phyloP scores from a whole-genome alignment of 176 grass and related monocot species.

The Calamus simplicifolius region DNA sequence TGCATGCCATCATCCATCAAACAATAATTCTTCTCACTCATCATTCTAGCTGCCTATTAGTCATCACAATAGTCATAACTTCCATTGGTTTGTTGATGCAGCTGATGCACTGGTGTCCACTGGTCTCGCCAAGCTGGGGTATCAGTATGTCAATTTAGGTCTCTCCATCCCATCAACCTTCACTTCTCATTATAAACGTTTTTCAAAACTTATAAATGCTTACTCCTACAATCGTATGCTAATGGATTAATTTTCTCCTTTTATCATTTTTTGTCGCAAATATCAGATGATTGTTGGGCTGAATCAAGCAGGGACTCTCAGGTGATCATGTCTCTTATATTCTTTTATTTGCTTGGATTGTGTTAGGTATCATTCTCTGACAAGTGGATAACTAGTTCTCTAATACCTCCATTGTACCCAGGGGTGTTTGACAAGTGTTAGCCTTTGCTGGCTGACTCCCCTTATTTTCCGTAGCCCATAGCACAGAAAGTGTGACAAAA shows the following conservation, averaged over 20 bases:
- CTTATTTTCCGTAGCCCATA: too few species aligned
- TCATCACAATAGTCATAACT: too few species aligned
- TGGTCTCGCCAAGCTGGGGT: slow-evolving; percentile 70
- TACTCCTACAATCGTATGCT: too few species aligned
- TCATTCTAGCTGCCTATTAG: too few species aligned
- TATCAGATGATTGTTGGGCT: slow-evolving; percentile 99
- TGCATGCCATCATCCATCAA: too few species aligned
- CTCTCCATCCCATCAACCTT: background rate
- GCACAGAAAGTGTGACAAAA: too few species aligned
- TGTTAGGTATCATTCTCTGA: background rate
- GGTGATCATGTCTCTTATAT: slow-evolving; percentile 21
- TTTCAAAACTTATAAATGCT: too few species aligned
- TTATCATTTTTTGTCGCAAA: slow-evolving; percentile 4
- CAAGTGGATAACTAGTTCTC: background rate
- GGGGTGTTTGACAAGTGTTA: too few species aligned
- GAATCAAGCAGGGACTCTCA: slow-evolving; percentile 60
- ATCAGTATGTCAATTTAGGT: slow-evolving; percentile 91
- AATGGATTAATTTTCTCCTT: background rate
- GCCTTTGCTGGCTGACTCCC: too few species aligned
- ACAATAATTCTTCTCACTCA: too few species aligned
- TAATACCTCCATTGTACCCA: background rate
- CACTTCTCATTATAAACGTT: background rate
- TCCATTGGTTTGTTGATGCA: slow-evolving; percentile 21
- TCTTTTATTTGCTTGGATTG: background rate
- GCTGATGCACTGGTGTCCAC: slow-evolving; percentile 82